Base-by-base conservation (phyloP, 225 moss, liverwort and hornwort species). In the Polytrichum formosum region DNA sequence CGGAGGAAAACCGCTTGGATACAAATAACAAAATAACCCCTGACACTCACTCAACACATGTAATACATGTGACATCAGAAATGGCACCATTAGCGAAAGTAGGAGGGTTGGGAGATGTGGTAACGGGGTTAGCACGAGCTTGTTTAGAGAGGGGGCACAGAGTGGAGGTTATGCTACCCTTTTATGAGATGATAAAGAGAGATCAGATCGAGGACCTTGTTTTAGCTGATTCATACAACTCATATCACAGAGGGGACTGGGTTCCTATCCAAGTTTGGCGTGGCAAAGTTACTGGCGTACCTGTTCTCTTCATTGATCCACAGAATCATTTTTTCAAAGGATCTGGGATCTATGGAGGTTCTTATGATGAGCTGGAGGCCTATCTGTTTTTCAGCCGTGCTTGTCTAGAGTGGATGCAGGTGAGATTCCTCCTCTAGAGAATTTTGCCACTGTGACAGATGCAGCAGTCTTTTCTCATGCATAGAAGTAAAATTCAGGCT, bases 31-130 rank as follows among this genome's bases (percentile, higher is more conserved):
- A 58, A 23, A 66, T 56, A 28, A 25, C 53, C 7, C 37, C 23
- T 30, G 80, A 77, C 54, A 65, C 55, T 20, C 74, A 80, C 55
- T 26, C 68, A 6, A 64, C 72, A 5, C 75, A 84, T 55, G 63
- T 84, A 20, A 74, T 84, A 26, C 84, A 84, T 70, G 77, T 84
- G 33, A 81, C 84, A 55, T 77, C 84, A 35, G 84, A 84, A 65
- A 80, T 84, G 84, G 84, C 80, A 54, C 84, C 84, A 4, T 70
- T 84, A 26, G 84, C 84, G 1, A 84, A 84, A 84, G 84, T 84
- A 26, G 84, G 84, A 19, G 84, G 84, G 25, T 58, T 84, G 74
- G 84, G 80, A 28, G 84, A 84, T 58, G 84, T 84, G 27, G 84
- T 84, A 20, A 81, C 84, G 4, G 84, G 84, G 21, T 76, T 84